Evolutionary conservation across 2,329 filamentous ascomycete species (phyloP), one percentile per base, ranked within the genome.

Genomic region (Juglanconis juglandina): DNA sequence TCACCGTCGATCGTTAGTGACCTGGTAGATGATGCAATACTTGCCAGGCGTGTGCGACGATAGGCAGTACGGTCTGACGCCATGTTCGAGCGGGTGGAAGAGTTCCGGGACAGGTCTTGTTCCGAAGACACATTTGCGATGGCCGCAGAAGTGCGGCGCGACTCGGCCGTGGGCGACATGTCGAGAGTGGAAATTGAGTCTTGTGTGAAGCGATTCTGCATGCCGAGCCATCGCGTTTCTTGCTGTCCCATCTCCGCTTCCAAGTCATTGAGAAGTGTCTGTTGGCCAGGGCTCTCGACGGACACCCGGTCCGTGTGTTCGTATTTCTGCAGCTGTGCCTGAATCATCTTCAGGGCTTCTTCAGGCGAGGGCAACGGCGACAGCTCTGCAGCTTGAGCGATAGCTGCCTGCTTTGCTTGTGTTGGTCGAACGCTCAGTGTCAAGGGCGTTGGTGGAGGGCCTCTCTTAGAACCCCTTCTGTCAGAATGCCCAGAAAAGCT

Each of bases 161-260:
- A 77, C 48, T 72, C 69, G 11, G 63, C 66, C 17, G 65, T 67
- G 1, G 68, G 67, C 0, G 72, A 69, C 1, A 76, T 77, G 55
- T 69, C 69, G 52, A 81, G 67, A 7, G 78, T 81, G 1, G 79
- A 83, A 46, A 80, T 68, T 5, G 83, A 85, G 65, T 81, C 77
- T 59, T 79, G 78, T 56, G 75, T 73, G 46, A 86, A 68, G 42
- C 80, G 78, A 33, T 79, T 73, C 59, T 84, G 83, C 72, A 87
- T 79, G 53, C 79, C 73, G 59, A 82, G 79, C 86, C 86, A 88
- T 64, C 82, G 79, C 57, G 77, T 77, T 67, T 86, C 83, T 67
- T 88, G 82, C 64, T 78, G 70, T 0, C 80, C 83, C 79, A 88
- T 84, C 69, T 89, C 86, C 62, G 75, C 76, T 67, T 89, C 86